Percentiles rank a stretch among this genome's conserved stretches.
These are phyloP conservation scores for Massariosphaeria phaeospora DNA, from an alignment of 495 filamentous ascomycete genomes.

Conservation along the genomic window DNA sequence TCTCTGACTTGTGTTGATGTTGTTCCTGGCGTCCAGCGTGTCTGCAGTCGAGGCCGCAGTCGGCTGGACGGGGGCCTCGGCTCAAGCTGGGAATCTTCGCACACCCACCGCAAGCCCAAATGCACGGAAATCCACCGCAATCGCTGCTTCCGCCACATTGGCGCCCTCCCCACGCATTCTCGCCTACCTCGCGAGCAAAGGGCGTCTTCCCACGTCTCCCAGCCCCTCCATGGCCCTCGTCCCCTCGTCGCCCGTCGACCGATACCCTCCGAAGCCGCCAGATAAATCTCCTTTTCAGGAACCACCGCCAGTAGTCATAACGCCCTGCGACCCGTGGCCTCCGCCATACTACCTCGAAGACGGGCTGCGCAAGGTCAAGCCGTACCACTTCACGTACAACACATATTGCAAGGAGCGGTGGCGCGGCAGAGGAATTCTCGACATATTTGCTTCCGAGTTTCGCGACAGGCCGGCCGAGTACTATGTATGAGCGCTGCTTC, in stretches of 20 bases:
- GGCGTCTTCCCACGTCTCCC: constrained; percentile 37
- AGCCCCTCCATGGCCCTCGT: constrained; percentile 53
- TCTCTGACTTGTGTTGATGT: not conserved
- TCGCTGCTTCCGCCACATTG: constrained; percentile 37
- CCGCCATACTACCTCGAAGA: constrained; percentile 72
- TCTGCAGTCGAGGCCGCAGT: not conserved
- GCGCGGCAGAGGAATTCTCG: constrained; percentile 67
- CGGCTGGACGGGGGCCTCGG: not conserved
- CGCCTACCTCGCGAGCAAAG: constrained; percentile 55
- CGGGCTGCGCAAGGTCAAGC: constrained; percentile 73
- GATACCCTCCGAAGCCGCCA: constrained; percentile 17
- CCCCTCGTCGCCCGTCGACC: constrained; percentile 40
- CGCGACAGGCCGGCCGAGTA: constrained; percentile 81
- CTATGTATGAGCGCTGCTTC: no score
- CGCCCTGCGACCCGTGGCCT: constrained; percentile 63
- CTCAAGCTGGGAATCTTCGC: constrained; percentile 7
- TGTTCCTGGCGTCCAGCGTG: not conserved
- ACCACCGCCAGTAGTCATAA: constrained; percentile 53
- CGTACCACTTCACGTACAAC: constrained; percentile 92
- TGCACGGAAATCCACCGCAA: no score
- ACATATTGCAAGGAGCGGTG: constrained; percentile 88
- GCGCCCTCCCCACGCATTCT: constrained; percentile 57
- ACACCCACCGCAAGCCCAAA: no score
- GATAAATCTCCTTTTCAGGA: constrained; percentile 28
- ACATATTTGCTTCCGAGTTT: constrained; percentile 81